Base-by-base conservation (phyloP, 106 monocot genomes). In the Allium fistulosum region DNA sequence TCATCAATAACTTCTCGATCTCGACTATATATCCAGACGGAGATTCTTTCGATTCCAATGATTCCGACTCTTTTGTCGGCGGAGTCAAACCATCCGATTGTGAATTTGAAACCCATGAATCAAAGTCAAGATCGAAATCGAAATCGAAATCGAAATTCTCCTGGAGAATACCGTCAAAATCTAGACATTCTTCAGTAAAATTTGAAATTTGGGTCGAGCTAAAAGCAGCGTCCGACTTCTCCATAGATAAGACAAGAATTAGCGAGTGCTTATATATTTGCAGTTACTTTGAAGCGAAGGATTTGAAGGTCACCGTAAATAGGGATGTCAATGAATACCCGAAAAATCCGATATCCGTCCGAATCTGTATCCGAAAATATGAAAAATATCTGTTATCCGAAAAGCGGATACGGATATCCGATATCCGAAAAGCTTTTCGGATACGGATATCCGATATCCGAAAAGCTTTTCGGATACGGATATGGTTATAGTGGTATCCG, bases 1-100 rank as follows among this genome's bases (percentile, higher is more conserved):
- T 53, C 75, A 75, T 75, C 15, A 75, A 61, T 45, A 75, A 45
- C 49, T 61, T 60, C 51, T 75, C 75, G 45, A 75, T 53, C 59
- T 68, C 59, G 51, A 53, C 68, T 5, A 10, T 18, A 7, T 11
- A 66, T 7, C 48, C 4, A n/a, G n/a, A 3, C 7, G 6, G 17
- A 16, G 66, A 50, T 2, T 5, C 3, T 18, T 48, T 17, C 2
- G 50, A 14, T 55, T 68, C 68, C 1, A 55, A 28, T 15, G 22
- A 26, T 37, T 53, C 14, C 26, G 68, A 17, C 49, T n/a, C 13
- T 10, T 72, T 62, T 2, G 37, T 5, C 37, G 37, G 37, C 37
- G 37, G 37, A 37, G 37, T 5, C 17, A 27, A 51, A 15, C 11
- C 61, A 26, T 62, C 59, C 16, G 74, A 8, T 11, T 53, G 51